These are phyloP conservation scores for Vitis cinerea DNA, from an alignment of 164 flowering plant genomes.

Conservation along the genomic window DNA sequence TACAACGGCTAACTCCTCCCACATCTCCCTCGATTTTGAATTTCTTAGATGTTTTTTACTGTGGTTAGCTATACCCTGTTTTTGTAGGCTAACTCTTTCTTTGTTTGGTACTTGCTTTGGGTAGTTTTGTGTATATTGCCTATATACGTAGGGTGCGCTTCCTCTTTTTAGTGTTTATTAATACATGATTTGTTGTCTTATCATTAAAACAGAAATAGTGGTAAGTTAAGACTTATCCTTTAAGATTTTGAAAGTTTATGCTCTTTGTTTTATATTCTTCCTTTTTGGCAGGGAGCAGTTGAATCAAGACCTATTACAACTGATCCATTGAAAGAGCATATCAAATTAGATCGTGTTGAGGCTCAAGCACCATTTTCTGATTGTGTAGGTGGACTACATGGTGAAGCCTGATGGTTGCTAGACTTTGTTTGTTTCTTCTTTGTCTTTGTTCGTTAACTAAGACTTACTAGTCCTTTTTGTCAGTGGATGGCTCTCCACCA, in stretches of 20 bases:
- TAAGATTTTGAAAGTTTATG: not conserved
- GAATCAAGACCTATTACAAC: constrained; percentile 5
- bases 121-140: too few relatives aligned
- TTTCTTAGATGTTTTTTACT: too few relatives aligned
- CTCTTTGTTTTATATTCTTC: not conserved
- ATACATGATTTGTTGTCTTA: too few relatives aligned
- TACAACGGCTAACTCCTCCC: too few relatives aligned
- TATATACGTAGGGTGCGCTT: too few relatives aligned
- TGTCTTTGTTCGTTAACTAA: not conserved
- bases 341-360: constrained; percentile 23
- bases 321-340: constrained; percentile 21
- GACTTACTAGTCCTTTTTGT: not conserved
- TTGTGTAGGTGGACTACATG: constrained; percentile 16
- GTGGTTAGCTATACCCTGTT: too few relatives aligned
- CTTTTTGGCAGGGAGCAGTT: constrained; percentile 18
- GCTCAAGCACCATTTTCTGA: constrained; percentile 10
- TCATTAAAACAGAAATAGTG: constrained; percentile 1
- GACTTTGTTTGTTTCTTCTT: too few relatives aligned
- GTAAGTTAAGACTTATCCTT: constrained; percentile 20
- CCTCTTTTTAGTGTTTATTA: too few relatives aligned
- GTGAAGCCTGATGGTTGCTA: constrained; percentile 5
- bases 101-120: too few relatives aligned
- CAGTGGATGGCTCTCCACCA: not conserved
- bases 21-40: too few relatives aligned
- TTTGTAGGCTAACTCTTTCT: too few relatives aligned